phyloP scores from a whole-genome alignment of 441 rosid genomes.

The Theobroma grandiflorum region DNA sequence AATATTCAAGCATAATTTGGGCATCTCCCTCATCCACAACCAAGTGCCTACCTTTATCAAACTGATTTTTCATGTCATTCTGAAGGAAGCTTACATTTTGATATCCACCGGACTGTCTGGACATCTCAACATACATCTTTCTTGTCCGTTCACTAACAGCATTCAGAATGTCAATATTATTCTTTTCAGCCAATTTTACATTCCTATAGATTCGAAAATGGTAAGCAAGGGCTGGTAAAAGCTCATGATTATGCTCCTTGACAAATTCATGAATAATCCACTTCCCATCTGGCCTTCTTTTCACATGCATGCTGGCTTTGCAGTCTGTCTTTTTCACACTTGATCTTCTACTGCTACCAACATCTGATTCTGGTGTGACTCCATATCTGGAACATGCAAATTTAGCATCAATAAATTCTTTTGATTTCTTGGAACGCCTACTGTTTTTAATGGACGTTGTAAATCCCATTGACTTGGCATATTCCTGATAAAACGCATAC shows the following conservation, averaged over 20 bases:
- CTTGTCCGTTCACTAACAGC: conserved; percentile 59
- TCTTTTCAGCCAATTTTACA: conserved; percentile 71
- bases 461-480: conserved; percentile 34
- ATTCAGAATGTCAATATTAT: conserved; percentile 69
- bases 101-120: conserved; percentile 46
- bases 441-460: conserved; percentile 31
- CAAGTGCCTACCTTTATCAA: conserved; percentile 46
- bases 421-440: conserved; percentile 33
- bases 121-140: conserved; percentile 64
- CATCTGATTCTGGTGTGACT: conserved; percentile 51
- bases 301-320: conserved; percentile 61
- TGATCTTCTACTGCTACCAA: conserved; percentile 49
- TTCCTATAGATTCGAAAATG: conserved; percentile 71
- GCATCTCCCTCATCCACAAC: conserved; percentile 53
- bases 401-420: conserved; percentile 53
- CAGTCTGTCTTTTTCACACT: conserved; percentile 55
- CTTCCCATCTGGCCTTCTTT: conserved; percentile 52
- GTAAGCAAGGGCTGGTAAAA: conserved; percentile 61
- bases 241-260: conserved; percentile 59
- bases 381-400: conserved; percentile 65
- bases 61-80: conserved; percentile 36
- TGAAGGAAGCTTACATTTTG: conserved; percentile 33
- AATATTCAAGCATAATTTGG: conserved; percentile 51
- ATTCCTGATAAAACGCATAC: conserved; percentile 30
- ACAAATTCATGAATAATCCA: conserved; percentile 56